Percentiles rank a stretch among this genome's conserved stretches.
Conservation (phyloP, 2,329 filamentous ascomycete species). For the Aspergillus alliaceus region DNA sequence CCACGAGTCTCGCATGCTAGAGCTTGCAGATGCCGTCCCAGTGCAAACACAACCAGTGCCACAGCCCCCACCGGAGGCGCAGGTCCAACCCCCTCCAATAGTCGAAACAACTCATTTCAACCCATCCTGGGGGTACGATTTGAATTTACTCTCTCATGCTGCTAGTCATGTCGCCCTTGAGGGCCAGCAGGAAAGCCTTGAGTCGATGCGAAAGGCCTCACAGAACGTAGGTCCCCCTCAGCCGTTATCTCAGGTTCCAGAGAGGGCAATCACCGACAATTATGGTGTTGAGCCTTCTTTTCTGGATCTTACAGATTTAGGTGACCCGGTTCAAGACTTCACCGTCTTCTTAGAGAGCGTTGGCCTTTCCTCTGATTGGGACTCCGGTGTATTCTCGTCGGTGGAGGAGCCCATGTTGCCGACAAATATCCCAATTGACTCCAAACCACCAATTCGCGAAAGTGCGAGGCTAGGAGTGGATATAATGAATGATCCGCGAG, state of each 20-base stretch:
- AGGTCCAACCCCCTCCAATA: slow-evolving; percentile 39
- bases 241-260: slow-evolving; percentile 34
- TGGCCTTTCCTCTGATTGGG: slow-evolving; percentile 51
- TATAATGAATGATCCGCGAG: slow-evolving; percentile 39
- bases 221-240: slow-evolving; percentile 35
- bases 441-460: slow-evolving; percentile 35
- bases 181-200: slow-evolving; percentile 43
- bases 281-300: slow-evolving; percentile 47
- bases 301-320: slow-evolving; percentile 47
- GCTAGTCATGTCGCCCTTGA: slow-evolving; percentile 51
- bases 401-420: slow-evolving; percentile 42
- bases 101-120: slow-evolving; percentile 49
- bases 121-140: slow-evolving; percentile 52
- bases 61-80: slow-evolving; percentile 36
- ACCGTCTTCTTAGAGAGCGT: slow-evolving; percentile 51
- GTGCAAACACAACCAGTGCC: slow-evolving; percentile 39
- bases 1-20: slow-evolving; percentile 47
- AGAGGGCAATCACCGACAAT: slow-evolving; percentile 42
- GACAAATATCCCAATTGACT: slow-evolving; percentile 37
- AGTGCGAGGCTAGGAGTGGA: slow-evolving; percentile 40
- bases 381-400: slow-evolving; percentile 47
- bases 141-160: slow-evolving; percentile 50
- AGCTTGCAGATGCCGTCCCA: slow-evolving; percentile 45
- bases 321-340: slow-evolving; percentile 51
- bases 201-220: slow-evolving; percentile 37